phyloP scores from a whole-genome alignment of 331 rosid genomes.

The Acacia concinna region DNA sequence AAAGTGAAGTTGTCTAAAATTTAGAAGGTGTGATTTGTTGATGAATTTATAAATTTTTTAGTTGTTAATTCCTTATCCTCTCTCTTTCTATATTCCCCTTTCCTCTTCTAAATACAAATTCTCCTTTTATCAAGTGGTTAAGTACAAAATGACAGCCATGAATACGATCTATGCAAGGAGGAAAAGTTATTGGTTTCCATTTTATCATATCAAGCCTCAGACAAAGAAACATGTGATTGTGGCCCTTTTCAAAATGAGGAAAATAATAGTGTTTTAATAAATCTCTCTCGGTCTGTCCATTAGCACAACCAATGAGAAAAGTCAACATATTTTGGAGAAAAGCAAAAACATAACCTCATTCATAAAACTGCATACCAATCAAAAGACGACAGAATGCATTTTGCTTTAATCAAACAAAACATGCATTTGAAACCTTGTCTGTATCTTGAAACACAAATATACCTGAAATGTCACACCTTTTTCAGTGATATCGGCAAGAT shows the following conservation, averaged over 20 bases:
- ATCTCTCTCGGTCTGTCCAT: not conserved
- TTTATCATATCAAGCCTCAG: not conserved
- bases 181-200: not conserved
- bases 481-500: constrained; percentile 96
- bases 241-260: not conserved
- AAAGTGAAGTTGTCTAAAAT: not conserved
- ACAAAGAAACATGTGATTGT: not conserved
- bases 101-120: not conserved
- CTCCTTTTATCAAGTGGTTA: not conserved
- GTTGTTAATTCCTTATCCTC: not conserved
- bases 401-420: constrained; percentile 7
- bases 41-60: not conserved
- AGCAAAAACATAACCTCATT: not conserved
- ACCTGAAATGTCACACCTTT: constrained; percentile 98
- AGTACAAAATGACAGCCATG: not conserved
- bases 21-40: not conserved
- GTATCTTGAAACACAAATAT: constrained; percentile 22
- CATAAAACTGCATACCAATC: not conserved
- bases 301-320: not conserved
- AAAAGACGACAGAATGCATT: not conserved
- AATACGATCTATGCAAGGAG: not conserved
- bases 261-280: not conserved
- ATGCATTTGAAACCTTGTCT: constrained; percentile 6
- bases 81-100: not conserved
- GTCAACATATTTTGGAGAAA: not conserved